A percentile compares a stretch with the other conserved stretches of the same genome.
phyloP scores from a whole-genome alignment of 2,329 filamentous ascomycete genomes.

The Colletotrichum phormii region DNA sequence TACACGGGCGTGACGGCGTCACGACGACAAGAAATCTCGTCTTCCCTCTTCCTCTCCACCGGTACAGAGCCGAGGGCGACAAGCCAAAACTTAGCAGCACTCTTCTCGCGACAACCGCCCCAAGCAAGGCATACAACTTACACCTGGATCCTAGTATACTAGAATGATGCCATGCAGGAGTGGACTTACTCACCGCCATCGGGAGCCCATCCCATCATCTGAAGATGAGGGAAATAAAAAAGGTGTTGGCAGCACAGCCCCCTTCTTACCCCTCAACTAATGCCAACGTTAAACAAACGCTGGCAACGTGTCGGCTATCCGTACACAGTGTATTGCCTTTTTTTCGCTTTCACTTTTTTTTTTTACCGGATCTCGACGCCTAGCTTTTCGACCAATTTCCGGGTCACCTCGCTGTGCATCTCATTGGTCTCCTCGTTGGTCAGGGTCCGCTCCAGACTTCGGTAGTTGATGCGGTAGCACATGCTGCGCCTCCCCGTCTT shows the following conservation, averaged over 20 bases:
- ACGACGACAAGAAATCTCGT: neutral
- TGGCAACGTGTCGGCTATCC: no score
- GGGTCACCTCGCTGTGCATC: conserved; percentile 76
- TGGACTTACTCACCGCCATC: conserved; percentile 1
- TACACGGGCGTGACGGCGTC: conserved; percentile 16
- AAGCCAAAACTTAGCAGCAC: neutral
- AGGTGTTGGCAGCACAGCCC: conserved; percentile 31
- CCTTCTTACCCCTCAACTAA: conserved; percentile 31
- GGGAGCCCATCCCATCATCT: conserved; percentile 25
- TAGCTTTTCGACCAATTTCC: conserved; percentile 74
- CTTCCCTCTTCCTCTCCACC: neutral
- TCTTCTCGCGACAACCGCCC: conserved; percentile 1
- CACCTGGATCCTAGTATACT: neutral
- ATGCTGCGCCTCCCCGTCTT: conserved; percentile 85
- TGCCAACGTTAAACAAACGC: conserved; percentile 5
- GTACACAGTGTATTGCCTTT: neutral
- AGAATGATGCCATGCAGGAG: neutral
- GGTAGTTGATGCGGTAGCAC: conserved; percentile 94
- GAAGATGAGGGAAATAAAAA: neutral
- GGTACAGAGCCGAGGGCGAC: neutral
- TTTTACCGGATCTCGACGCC: conserved; percentile 79
- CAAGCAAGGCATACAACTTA: conserved; percentile 8
- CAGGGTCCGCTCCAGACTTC: conserved; percentile 90
- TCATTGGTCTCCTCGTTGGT: conserved; percentile 84
- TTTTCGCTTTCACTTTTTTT: conserved; percentile 40